Conservation (phyloP, 2,329 filamentous ascomycete genomes). For the Sporothrix humicola region DNA sequence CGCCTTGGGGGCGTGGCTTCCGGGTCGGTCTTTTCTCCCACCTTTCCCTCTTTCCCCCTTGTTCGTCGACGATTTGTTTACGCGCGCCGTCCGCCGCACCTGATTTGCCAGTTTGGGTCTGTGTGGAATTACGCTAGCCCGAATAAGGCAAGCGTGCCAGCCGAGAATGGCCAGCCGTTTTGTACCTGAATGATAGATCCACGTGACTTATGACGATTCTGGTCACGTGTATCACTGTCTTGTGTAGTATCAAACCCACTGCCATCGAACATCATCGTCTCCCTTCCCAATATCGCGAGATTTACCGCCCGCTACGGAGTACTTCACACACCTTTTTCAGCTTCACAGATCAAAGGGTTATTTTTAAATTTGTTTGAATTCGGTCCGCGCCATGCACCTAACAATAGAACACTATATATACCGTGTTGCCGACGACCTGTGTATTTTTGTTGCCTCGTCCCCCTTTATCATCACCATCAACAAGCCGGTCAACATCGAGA, state of each 20-base stretch:
- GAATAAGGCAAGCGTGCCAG: slow-evolving; percentile 31
- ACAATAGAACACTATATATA: slow-evolving; percentile 8
- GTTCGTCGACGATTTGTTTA: slow-evolving; percentile 39
- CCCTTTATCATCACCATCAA: slow-evolving; percentile 2
- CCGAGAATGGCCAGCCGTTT: slow-evolving; percentile 14
- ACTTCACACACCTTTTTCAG: not conserved
- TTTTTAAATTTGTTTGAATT: not conserved
- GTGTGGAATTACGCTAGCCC: slow-evolving; percentile 37
- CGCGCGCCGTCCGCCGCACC: slow-evolving; percentile 35
- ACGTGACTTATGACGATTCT: not conserved
- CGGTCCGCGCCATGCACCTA: not conserved
- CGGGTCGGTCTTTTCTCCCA: slow-evolving; percentile 32
- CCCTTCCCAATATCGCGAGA: too few relatives aligned
- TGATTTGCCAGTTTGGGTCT: slow-evolving; percentile 35
- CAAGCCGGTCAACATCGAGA: not conserved
- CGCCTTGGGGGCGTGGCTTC: slow-evolving; percentile 25
- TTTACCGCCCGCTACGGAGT: too few relatives aligned
- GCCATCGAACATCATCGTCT: too few relatives aligned
- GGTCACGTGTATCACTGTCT: not conserved
- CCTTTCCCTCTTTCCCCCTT: slow-evolving; percentile 17
- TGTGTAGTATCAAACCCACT: too few relatives aligned
- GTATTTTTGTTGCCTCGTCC: slow-evolving; percentile 10
- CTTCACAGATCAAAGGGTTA: not conserved
- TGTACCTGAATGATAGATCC: not conserved
- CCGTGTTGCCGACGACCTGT: not conserved